A percentile compares a stretch with the other conserved stretches of the same genome.
phyloP scores from a whole-genome alignment of 345 rosid genomes.

The Populus euphratica region DNA sequence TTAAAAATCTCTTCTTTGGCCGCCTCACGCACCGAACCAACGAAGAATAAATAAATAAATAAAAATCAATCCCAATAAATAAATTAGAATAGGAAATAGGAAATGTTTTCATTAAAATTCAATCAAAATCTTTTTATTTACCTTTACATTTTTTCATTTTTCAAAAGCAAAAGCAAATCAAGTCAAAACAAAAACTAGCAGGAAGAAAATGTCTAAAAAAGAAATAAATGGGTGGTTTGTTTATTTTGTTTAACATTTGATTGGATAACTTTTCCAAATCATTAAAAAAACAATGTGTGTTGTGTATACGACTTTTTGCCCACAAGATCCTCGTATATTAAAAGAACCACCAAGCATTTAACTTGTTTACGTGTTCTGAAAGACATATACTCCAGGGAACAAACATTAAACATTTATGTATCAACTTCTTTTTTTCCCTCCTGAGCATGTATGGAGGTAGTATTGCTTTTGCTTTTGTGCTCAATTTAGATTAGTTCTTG shows the following conservation, averaged over 20 bases:
- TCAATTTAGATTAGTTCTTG: neutral
- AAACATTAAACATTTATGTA: no score
- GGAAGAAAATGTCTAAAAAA: neutral
- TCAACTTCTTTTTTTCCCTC: neutral
- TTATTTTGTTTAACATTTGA: conserved; percentile 13
- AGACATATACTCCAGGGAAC: neutral
- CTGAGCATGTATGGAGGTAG: neutral
- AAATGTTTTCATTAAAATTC: conserved; percentile 21
- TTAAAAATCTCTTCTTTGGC: conserved; percentile 27
- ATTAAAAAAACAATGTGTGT: neutral
- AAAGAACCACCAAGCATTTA: conserved; percentile 18
- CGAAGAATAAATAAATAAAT: conserved; percentile 21
- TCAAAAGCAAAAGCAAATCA: conserved; percentile 22
- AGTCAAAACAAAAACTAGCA: conserved; percentile 19
- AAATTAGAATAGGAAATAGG: conserved; percentile 19
- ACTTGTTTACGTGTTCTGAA: conserved; percentile 19
- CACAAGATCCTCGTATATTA: conserved; percentile 15
- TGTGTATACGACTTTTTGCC: conserved; percentile 10
- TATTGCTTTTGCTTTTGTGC: neutral
- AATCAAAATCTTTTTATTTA: conserved; percentile 8
- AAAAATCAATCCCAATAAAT: conserved; percentile 22
- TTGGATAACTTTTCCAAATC: conserved; percentile 13
- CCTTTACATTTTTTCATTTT: neutral
- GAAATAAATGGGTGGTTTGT: neutral
- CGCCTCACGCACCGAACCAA: conserved; percentile 22